Evolutionary conservation across 2,329 filamentous ascomycete species (phyloP).

Genomic region (Chrysoporthe deuterocubensis): DNA sequence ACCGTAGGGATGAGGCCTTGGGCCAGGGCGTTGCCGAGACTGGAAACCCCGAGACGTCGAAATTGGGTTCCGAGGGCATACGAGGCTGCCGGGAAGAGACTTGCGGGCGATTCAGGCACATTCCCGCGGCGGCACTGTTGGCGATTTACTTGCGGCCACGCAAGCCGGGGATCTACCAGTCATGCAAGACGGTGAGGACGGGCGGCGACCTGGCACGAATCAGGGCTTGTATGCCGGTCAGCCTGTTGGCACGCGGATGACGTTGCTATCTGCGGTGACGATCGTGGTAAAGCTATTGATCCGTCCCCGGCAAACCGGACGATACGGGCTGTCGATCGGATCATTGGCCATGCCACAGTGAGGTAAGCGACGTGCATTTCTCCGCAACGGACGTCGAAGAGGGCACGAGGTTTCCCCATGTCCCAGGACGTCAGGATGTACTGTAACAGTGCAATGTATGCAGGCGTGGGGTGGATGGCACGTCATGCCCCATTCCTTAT

Average conservation of each 20-base stretch:
- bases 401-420: background rate
- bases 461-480: background rate
- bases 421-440: background rate
- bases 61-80: background rate
- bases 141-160: background rate
- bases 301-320: background rate
- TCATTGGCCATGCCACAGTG: no score
- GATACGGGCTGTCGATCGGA: background rate
- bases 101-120: background rate
- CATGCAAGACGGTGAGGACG: background rate
- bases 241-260: background rate
- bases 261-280: background rate
- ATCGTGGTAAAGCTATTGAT: background rate
- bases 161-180: background rate
- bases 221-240: background rate
- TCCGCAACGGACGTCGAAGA: background rate
- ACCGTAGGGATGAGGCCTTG: background rate
- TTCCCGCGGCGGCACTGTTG: background rate
- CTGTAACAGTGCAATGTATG: background rate
- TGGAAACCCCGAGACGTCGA: background rate
- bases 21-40: background rate
- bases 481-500: background rate
- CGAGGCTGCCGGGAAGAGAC: background rate
- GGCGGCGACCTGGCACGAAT: constrained; percentile 5
- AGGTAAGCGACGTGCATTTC: background rate